Base-by-base conservation (phyloP, 2,329 filamentous ascomycete species). In the Davidsoniella virescens region DNA sequence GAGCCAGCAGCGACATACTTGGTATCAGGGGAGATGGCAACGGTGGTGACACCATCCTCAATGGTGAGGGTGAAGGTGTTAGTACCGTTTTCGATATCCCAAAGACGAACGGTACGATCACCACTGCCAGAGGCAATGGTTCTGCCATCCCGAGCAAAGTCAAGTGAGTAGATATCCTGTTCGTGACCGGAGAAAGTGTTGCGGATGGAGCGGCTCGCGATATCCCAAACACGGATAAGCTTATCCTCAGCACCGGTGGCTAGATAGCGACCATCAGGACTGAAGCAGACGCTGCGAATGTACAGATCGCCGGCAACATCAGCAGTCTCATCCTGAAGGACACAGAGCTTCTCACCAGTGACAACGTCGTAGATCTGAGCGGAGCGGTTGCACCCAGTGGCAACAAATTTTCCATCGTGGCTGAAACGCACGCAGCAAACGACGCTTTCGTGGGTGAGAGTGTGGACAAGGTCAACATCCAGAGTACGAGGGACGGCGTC, bases 401-500 rank as follows among this genome's bases (percentile, higher is more conserved):
- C 92, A 50, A 98, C 84, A 58, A 86, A 95, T 62, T 94, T 88
- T 57, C 92, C 92, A 61, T 98, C 92, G 50, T 84, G 78, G 63
- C 90, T 96, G 71, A 98, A 98, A 52, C 92, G 78, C 36, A 98
- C 92, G 63, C 92, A 98, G 73, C 92, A 98, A 1, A 98, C 92
- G 3, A 98, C 92, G 59, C 90, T 96, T 62, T 94, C 86, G 61
- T 98, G 92, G 54, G 80, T 78, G 49, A 98, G 75, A 51, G 87
- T 94, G 67, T 96, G 92, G 44, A 95, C 82, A 38, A 98, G 74
- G 56, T 95, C 87, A 49, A 98, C 87, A 62, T 98, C 92, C 47
- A 98, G 71, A 47, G 87, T 79, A 53, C 92, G 86, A 55, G 85
- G 86, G 37, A 95, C 84, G 52, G 82, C 78, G 42, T 90, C 87